Evolutionary conservation across 805 yeast species (phyloP).

Genomic region (Myxozyma vanderwaltii): DNA sequence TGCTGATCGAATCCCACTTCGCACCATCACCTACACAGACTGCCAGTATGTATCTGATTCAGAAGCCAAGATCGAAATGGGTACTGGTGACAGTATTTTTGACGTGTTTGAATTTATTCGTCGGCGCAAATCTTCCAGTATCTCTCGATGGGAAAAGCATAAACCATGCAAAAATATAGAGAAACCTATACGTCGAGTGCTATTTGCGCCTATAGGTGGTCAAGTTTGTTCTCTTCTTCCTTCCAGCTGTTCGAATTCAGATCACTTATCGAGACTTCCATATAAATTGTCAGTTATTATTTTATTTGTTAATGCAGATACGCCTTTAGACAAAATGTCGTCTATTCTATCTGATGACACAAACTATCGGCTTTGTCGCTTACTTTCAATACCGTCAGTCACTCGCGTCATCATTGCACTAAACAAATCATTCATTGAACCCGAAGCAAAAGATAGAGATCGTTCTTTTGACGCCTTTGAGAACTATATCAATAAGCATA

Average conservation of each 20-base stretch:
- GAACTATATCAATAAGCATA: neutral
- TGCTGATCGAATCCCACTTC: slow-evolving; percentile 1
- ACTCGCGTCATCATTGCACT: slow-evolving; percentile 10
- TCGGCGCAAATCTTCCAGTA: neutral
- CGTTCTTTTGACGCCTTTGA: neutral
- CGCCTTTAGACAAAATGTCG: neutral
- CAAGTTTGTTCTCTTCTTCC: neutral
- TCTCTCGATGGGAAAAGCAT: neutral
- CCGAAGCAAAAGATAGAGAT: neutral
- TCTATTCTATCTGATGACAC: neutral
- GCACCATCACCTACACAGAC: neutral
- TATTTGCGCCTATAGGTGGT: neutral
- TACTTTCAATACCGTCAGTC: neutral
- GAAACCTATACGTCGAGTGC: neutral
- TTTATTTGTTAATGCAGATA: slow-evolving; percentile 1
- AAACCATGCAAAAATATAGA: neutral
- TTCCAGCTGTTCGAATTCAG: neutral
- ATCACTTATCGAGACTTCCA: neutral
- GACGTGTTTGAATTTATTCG: slow-evolving; percentile 4
- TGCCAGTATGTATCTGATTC: neutral
- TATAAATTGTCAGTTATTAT: slow-evolving; percentile 3
- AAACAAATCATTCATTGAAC: neutral
- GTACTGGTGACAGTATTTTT: slow-evolving; percentile 7
- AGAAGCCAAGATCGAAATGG: neutral
- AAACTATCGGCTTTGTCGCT: neutral